Evolutionary conservation across 805 yeast genomes (phyloP).

Genomic region (Yarrowia deformans): DNA sequence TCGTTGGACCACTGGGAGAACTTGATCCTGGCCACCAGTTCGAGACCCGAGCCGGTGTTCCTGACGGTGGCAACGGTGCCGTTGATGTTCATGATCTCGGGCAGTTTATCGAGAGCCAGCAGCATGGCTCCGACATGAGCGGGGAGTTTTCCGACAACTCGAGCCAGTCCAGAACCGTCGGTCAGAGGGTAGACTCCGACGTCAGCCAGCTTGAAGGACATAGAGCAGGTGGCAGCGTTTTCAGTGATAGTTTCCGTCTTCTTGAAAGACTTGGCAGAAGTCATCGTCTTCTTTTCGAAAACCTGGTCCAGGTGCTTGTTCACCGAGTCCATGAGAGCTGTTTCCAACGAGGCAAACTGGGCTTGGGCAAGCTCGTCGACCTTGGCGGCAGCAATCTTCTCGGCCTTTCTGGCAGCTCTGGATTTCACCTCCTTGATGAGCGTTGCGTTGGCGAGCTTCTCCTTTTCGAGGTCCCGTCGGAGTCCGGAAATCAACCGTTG

Average conservation of each 20-base stretch:
- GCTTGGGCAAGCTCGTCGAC: background rate
- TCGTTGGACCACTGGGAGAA: constrained; percentile 33
- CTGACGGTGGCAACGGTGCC: constrained; percentile 4
- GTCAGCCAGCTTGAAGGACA: constrained; percentile 20
- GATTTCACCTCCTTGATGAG: background rate
- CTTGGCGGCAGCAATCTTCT: background rate
- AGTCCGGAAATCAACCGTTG: background rate
- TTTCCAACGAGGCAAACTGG: background rate
- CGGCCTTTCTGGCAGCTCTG: background rate
- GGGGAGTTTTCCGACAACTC: constrained; percentile 11
- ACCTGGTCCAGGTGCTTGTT: background rate
- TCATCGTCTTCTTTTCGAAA: background rate
- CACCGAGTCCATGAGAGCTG: background rate
- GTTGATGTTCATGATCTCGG: constrained; percentile 19
- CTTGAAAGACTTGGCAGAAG: background rate
- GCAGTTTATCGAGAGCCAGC: constrained; percentile 13
- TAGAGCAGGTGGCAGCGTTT: constrained; percentile 13
- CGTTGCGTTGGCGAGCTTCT: background rate
- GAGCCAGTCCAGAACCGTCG: constrained; percentile 22
- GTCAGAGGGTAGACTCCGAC: constrained; percentile 18
- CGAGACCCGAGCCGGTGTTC: background rate
- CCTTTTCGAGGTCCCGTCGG: constrained; percentile 2
- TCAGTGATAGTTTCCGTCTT: too few relatives aligned
- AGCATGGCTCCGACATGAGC: constrained; percentile 25
- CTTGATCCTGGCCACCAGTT: constrained; percentile 13